These are phyloP conservation scores for Tetrahymena elliotti DNA, from an alignment of 73 alveolate species.

Conservation along the genomic window DNA sequence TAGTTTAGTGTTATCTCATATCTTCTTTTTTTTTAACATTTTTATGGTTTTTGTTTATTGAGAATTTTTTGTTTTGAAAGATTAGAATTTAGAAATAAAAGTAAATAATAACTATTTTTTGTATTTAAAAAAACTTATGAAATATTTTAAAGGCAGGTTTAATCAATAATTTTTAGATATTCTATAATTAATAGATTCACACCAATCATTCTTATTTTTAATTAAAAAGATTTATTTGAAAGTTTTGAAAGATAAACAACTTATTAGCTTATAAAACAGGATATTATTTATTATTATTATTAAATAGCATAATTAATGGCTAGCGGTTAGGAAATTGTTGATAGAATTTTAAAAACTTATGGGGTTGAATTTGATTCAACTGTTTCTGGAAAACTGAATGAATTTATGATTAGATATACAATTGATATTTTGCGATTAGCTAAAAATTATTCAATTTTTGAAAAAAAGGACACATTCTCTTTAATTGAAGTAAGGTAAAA, in stretches of 20 bases:
- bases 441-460: background rate
- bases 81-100: background rate
- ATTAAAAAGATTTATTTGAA: background rate
- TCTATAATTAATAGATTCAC: background rate
- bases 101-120: background rate
- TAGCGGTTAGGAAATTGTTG: background rate
- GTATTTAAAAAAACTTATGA: background rate
- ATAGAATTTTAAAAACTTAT: background rate
- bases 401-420: background rate
- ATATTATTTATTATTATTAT: background rate
- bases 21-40: no score
- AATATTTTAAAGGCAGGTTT: background rate
- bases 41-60: no score
- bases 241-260: background rate
- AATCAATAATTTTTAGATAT: background rate
- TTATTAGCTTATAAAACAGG: background rate
- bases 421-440: background rate
- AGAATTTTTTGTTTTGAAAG: no score
- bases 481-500: background rate
- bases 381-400: background rate
- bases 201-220: background rate
- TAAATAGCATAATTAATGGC: background rate
- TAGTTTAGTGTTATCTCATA: no score
- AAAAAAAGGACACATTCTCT: background rate
- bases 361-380: background rate